Evolutionary conservation across 2,329 filamentous ascomycete species (phyloP).

Genomic region (Fusarium phyllophilum): DNA sequence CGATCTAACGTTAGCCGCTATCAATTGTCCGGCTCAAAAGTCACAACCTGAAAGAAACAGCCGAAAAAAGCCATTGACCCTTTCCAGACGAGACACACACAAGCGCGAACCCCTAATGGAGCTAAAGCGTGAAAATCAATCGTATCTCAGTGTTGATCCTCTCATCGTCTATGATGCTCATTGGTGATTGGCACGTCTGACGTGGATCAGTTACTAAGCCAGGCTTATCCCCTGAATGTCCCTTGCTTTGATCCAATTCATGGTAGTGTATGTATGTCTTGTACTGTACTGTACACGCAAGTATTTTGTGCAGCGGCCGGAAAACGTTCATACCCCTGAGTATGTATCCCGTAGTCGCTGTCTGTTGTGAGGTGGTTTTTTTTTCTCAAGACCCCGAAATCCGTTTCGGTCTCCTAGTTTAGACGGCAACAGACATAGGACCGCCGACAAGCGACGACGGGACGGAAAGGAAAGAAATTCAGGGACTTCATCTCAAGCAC

Average conservation of each 20-base stretch:
- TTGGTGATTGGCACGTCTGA: constrained; percentile 28
- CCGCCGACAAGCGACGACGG: constrained; percentile 8
- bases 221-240: constrained; percentile 25
- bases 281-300: constrained; percentile 11
- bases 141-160: constrained; percentile 33
- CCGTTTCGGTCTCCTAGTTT: constrained; percentile 12
- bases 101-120: constrained; percentile 28
- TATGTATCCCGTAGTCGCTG: not conserved
- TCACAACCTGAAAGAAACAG: constrained; percentile 18
- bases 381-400: constrained; percentile 28
- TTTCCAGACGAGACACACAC: constrained; percentile 29
- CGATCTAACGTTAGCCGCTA: constrained; percentile 7
- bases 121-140: constrained; percentile 41
- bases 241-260: constrained; percentile 30
- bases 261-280: constrained; percentile 9
- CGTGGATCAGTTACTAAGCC: constrained; percentile 19
- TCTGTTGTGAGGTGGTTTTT: not conserved
- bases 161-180: constrained; percentile 27
- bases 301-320: constrained; percentile 29
- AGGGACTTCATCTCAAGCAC: constrained; percentile 29
- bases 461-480: constrained; percentile 32
- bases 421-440: constrained; percentile 23
- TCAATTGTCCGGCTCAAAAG: constrained; percentile 15
- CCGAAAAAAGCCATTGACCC: constrained; percentile 23
- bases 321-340: constrained; percentile 24